phyloP scores from a whole-genome alignment of 2,329 filamentous ascomycete genomes.

The Apiospora malaysiana region DNA sequence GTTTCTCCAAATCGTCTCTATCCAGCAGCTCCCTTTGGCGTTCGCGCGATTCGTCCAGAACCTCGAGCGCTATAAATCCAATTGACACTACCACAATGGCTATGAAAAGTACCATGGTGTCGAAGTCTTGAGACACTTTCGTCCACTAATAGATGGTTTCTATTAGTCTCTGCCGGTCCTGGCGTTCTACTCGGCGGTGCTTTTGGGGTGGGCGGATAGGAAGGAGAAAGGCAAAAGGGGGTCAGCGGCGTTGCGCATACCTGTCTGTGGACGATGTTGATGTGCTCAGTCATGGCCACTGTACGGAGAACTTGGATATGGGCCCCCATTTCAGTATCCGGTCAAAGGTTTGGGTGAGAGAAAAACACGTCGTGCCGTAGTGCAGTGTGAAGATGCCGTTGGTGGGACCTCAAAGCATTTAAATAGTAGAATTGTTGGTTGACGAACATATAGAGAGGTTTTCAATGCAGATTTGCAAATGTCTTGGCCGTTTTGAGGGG shows the following conservation, averaged over 20 bases:
- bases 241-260: background rate
- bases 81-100: conserved; percentile 13
- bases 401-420: background rate
- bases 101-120: conserved; percentile 14
- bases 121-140: background rate
- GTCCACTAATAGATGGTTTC: background rate
- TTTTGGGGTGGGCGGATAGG: background rate
- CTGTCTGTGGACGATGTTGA: background rate
- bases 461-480: background rate
- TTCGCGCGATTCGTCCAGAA: conserved; percentile 18
- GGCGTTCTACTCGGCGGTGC: background rate
- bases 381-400: background rate
- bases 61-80: conserved; percentile 20
- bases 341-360: background rate
- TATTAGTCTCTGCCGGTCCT: background rate
- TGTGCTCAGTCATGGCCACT: background rate
- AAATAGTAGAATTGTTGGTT: background rate
- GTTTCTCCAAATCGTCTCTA: conserved; percentile 1
- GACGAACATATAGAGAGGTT: too few species aligned
- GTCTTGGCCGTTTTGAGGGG: background rate
- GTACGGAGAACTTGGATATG: background rate
- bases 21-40: background rate
- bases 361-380: background rate
- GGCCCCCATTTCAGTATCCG: background rate
- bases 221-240: background rate